These are phyloP conservation scores for Trametes pubescens DNA, from an alignment of 1,284 basidiomycete genomes.

Conservation along the genomic window DNA sequence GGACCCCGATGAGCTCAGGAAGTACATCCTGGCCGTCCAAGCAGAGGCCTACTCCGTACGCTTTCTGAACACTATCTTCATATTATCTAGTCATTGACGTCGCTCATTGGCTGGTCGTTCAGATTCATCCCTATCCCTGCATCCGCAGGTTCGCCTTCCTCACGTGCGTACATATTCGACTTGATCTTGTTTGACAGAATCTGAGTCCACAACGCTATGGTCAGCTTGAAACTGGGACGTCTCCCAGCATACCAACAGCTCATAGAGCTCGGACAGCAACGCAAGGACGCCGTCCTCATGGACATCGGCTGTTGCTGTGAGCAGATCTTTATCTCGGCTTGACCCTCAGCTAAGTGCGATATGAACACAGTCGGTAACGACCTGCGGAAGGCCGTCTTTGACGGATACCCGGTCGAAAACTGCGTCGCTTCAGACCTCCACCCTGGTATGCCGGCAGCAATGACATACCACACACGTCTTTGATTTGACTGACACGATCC, in stretches of 20 bases:
- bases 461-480: background rate
- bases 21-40: slow-evolving; percentile 54
- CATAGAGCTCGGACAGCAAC: slow-evolving; percentile 48
- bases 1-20: slow-evolving; percentile 48
- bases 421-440: slow-evolving; percentile 48
- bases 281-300: slow-evolving; percentile 54
- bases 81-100: background rate
- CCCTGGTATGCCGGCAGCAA: slow-evolving; percentile 37
- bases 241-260: slow-evolving; percentile 51
- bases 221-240: slow-evolving; percentile 37
- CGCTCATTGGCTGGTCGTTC: background rate
- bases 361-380: slow-evolving; percentile 52
- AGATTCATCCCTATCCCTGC: slow-evolving; percentile 49
- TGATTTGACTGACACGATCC: background rate
- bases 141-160: slow-evolving; percentile 23
- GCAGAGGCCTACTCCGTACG: slow-evolving; percentile 51
- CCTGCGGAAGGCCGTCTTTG: slow-evolving; percentile 49
- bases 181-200: slow-evolving; percentile 25
- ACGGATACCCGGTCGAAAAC: slow-evolving; percentile 48
- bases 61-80: background rate
- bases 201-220: slow-evolving; percentile 39
- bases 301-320: slow-evolving; percentile 59
- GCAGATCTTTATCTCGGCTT: slow-evolving; percentile 16
- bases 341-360: background rate
- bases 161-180: background rate